Evolutionary conservation across 1,284 basidiomycete genomes (phyloP), one percentile per base, ranked within the genome.

Genomic region (Xerocomus minutiporus): DNA sequence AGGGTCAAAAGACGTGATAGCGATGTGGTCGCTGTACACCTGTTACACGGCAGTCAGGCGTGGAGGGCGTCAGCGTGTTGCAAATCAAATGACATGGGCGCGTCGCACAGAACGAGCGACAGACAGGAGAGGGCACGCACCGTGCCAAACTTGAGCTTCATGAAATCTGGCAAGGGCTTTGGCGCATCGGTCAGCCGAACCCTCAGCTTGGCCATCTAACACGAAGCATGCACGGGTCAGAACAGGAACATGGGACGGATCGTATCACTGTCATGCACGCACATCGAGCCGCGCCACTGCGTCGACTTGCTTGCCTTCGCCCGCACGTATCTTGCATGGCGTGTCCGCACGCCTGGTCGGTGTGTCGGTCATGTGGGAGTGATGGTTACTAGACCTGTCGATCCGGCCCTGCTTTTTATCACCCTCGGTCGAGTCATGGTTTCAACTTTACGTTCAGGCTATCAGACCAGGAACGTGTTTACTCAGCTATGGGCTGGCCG

Each of bases 1-100:
- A 0, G 86, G 82, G 50, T 85, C 76, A 70, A 83, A 90, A 26
- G 77, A 73, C 29, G 81, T 71, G 44, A 84, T 68, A 43, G 91
- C 77, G 91, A 95, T 95, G 69, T 95, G 91, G 71, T 95, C 91
- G 29, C 80, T 83, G 59, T 76, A 75, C 8, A 58, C 66, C 76
- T 81, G 46, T 11, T 15, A 9, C 8, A 13, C 17, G n/a, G 36
- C 8, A 3, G 26, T 26, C 29, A 29, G n/a, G n/a, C n/a, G 12
- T 5, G 7, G 35, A 36, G 5, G 12, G 13, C 32, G 12, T 34
- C 32, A 15, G 32, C 32, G 32, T 15, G 29, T 29, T 29, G 6
- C n/a, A n/a, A n/a, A 15, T n/a, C 20, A 12, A 25, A 40, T 40
- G 20, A 25, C 38, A 17, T 9, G 7, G 4, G n/a, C 17, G 15